Conservation (phyloP, 768 basidiomycete species). For the Myochromella boudieri region DNA sequence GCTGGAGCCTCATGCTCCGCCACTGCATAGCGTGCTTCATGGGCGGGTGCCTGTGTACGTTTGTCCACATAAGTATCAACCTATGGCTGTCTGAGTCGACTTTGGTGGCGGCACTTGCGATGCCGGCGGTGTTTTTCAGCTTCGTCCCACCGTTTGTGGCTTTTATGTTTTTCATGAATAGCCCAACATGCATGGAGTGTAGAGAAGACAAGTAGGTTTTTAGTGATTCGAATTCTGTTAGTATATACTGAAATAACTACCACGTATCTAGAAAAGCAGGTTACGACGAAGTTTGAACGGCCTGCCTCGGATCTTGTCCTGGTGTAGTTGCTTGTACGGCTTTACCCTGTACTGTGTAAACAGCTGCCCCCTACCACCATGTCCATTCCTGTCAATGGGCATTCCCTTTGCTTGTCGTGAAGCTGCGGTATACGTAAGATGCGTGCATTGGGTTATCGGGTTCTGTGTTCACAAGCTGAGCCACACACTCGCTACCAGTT, state of each 20-base stretch:
- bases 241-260: not conserved
- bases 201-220: constrained; percentile 12
- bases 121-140: constrained; percentile 14
- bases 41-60: constrained; percentile 16
- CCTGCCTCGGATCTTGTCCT: no score
- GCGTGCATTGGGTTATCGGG: no score
- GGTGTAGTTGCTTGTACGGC: no score
- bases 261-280: not conserved
- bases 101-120: constrained; percentile 16
- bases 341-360: no score
- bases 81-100: constrained; percentile 16
- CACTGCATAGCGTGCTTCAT: constrained; percentile 19
- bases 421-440: no score
- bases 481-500: no score
- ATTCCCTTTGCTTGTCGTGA: no score
- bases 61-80: constrained; percentile 12
- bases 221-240: not conserved
- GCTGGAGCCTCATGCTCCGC: constrained; percentile 17
- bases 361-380: no score
- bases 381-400: no score
- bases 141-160: constrained; percentile 15
- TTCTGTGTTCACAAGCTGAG: no score
- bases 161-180: constrained; percentile 19
- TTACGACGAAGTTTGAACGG: not conserved
- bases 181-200: constrained; percentile 14